These are phyloP conservation scores for Taphrina confusa DNA, from an alignment of 1,139 yeast species.

Conservation along the genomic window DNA sequence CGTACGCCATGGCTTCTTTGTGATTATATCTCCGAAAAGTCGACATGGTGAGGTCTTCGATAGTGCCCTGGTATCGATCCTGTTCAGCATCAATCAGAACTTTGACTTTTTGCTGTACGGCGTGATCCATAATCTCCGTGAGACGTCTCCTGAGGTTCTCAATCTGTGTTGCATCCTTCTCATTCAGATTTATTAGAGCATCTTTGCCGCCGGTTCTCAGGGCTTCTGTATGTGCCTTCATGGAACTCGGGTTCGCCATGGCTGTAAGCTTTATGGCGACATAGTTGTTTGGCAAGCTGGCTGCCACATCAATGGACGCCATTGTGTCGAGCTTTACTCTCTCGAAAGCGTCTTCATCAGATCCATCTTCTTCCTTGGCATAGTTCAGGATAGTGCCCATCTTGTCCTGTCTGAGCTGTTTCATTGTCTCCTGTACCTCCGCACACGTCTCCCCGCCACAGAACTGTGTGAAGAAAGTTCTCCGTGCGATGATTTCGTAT, in stretches of 20 bases:
- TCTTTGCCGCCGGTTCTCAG: neutral
- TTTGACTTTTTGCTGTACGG: constrained; percentile 71
- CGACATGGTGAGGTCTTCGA: constrained; percentile 83
- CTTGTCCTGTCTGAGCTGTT: constrained; percentile 66
- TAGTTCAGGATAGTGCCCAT: constrained; percentile 91
- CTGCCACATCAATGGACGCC: constrained; percentile 58
- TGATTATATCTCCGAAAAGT: constrained; percentile 75
- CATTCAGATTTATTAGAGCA: constrained; percentile 46
- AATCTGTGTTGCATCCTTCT: constrained; percentile 62
- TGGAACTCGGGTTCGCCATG: constrained; percentile 74
- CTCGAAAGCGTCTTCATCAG: constrained; percentile 58
- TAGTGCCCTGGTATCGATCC: constrained; percentile 83
- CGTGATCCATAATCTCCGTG: constrained; percentile 42
- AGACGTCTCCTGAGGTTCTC: constrained; percentile 50
- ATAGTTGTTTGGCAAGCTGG: constrained; percentile 52
- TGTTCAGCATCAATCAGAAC: constrained; percentile 94
- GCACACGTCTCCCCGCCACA: constrained; percentile 84
- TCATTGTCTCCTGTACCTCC: constrained; percentile 72
- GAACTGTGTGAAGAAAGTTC: constrained; percentile 51
- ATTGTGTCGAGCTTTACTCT: constrained; percentile 62
- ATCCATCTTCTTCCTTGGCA: constrained; percentile 83
- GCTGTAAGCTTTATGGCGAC: constrained; percentile 94
- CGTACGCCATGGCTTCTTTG: constrained; percentile 64
- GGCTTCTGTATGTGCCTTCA: constrained; percentile 41
- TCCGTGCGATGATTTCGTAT: constrained; percentile 20